These are phyloP conservation scores for Sedum album DNA, from an alignment of 164 flowering plant genomes.

Conservation along the genomic window DNA sequence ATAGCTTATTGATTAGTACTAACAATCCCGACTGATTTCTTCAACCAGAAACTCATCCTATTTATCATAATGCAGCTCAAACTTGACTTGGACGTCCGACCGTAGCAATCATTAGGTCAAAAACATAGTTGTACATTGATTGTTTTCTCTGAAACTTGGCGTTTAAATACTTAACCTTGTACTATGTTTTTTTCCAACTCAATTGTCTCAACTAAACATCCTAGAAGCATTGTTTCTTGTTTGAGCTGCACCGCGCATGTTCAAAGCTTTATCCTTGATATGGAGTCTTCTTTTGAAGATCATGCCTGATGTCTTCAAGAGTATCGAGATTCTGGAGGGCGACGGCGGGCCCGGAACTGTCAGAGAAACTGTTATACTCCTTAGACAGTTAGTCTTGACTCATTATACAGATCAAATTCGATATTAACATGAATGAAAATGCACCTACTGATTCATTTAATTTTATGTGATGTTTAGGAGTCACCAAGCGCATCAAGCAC, in stretches of 20 bases:
- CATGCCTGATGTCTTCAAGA: not conserved
- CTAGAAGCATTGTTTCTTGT: not conserved
- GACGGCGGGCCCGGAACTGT: slow-evolving; percentile 4
- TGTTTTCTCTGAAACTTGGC: not conserved
- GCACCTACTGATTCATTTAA: not conserved
- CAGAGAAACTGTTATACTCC: not conserved
- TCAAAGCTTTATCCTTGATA: not conserved
- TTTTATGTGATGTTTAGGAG: not conserved
- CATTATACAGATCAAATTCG: not conserved
- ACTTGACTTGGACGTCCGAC: not conserved
- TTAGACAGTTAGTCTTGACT: not conserved
- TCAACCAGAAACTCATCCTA: not conserved
- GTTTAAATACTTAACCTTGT: not conserved
- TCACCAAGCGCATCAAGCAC: slow-evolving; percentile 1
- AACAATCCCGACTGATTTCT: not conserved
- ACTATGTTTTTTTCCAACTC: not conserved
- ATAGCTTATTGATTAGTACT: not conserved
- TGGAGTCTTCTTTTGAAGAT: slow-evolving; percentile 5
- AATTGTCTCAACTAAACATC: not conserved
- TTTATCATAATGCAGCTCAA: not conserved
- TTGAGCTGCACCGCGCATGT: slow-evolving; percentile 1
- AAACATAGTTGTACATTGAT: not conserved
- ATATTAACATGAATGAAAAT: not conserved
- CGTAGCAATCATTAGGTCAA: not conserved
- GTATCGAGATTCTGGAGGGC: not conserved